Base-by-base conservation (phyloP, 2,329 filamentous ascomycete genomes). In the Bipolaris oryzae region DNA sequence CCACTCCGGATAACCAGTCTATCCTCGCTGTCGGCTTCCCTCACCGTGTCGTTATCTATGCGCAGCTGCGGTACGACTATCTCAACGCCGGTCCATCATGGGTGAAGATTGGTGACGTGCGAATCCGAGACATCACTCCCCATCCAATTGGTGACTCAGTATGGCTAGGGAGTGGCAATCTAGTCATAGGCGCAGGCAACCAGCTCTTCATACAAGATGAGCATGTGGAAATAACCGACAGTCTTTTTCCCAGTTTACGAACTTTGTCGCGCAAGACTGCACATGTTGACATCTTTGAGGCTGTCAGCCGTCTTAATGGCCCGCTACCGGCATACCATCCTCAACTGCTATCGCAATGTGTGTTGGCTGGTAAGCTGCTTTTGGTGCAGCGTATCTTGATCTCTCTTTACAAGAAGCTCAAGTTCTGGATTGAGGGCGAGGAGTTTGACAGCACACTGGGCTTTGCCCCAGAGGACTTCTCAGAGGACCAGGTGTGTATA, bases 71-170 rank as follows among this genome's bases (percentile, higher is more conserved):
- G 11, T 97, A 95, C 70, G 92, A 96, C 75, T 96, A 96, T 72
- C 81, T 96, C 16, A 92, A 93, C 68, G 89, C 91, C 58, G 89
- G 90, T 0, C 90, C 92, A n/a, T 91, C 92, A 0, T 97, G 93
- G 93, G 89, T 91, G 1, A 83, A 89, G 21, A 89, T 97, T 56
- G 84, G 90, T 43, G 90, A 96, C 71, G 91, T 97, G 54, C 87
- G 84, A 67, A 93, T 92, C 56, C 84, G 89, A 60, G 88, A 93
- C 57, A 80, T 92, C 35, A 96, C 92, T 11, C 91, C 92, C 25
- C 91, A 96, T 74, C 90, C 92, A 0, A 96, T 97, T 48, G 93
- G 92, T 2, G 93, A 97, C 73, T 96, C 92, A 0, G 91, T 91
- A 15, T 99, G 95, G 95, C 80, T 97, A 11, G 87, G 88, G 25